Percentiles rank a stretch among this genome's conserved stretches.
Evolutionary conservation across 108 stramenopile species (phyloP).

Genomic region (Fragilaria crotonensis): DNA sequence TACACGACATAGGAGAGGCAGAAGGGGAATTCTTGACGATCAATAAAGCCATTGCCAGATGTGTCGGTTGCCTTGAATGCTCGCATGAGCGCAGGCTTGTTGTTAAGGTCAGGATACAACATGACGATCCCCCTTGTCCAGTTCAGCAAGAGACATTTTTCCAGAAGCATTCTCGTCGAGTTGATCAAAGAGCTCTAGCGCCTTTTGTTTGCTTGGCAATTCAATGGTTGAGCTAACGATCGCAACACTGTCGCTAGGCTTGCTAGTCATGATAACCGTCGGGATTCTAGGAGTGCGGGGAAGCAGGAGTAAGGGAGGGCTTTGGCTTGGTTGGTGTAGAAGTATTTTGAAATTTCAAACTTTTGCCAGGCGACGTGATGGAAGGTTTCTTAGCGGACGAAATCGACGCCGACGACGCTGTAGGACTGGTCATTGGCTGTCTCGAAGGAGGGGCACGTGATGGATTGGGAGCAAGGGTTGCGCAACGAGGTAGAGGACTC

Average conservation of each 20-base stretch:
- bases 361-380: background rate
- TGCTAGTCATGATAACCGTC: background rate
- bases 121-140: conserved; percentile 12
- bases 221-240: too few species aligned
- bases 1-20: conserved; percentile 11
- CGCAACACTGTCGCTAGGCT: background rate
- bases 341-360: background rate
- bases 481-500: background rate
- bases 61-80: conserved; percentile 15
- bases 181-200: conserved; percentile 9
- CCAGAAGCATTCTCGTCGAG: conserved; percentile 16
- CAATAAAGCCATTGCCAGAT: conserved; percentile 6
- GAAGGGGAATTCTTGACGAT: conserved; percentile 10
- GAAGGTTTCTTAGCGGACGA: background rate
- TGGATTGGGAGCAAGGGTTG: background rate
- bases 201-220: background rate
- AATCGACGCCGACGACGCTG: background rate
- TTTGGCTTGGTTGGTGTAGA: too few species aligned
- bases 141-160: conserved; percentile 10
- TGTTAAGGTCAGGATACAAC: conserved; percentile 9
- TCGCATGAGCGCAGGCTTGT: conserved; percentile 23
- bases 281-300: background rate
- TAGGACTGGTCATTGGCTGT: background rate
- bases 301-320: background rate
- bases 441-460: background rate